A percentile compares a stretch with the other conserved stretches of the same genome.
Conservation (phyloP, 768 basidiomycete genomes). For the Psilocybe sp. region DNA sequence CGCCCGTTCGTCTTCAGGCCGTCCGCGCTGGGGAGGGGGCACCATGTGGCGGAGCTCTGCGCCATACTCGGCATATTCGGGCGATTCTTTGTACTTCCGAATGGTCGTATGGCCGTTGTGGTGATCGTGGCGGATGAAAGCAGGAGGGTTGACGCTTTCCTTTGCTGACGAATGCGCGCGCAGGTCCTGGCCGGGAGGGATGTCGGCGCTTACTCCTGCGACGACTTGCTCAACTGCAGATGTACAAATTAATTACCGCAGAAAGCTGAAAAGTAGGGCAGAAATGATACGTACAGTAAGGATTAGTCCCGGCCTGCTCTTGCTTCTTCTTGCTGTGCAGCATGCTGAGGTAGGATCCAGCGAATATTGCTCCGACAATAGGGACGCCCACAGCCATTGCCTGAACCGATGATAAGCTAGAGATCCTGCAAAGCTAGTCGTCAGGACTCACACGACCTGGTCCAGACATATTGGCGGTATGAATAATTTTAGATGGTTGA, state of each 20-base stretch:
- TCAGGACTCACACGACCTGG: not conserved
- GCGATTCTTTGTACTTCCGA: slow-evolving; percentile 19
- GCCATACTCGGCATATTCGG: slow-evolving; percentile 13
- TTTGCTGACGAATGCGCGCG: slow-evolving; percentile 6
- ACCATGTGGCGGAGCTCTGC: slow-evolving; percentile 17
- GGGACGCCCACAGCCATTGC: slow-evolving; percentile 27
- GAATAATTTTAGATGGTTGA: too few relatives aligned
- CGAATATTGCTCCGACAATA: slow-evolving; percentile 22
- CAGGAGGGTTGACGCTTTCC: slow-evolving; percentile 13
- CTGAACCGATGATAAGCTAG: slow-evolving; percentile 9
- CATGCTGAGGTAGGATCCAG: slow-evolving; percentile 28
- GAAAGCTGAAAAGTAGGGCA: not conserved
- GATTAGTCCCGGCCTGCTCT: slow-evolving; percentile 23
- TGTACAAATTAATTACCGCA: not conserved
- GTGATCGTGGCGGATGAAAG: slow-evolving; percentile 22
- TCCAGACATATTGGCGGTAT: not conserved
- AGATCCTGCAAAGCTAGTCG: too few relatives aligned
- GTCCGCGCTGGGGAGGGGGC: slow-evolving; percentile 29
- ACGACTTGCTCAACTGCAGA: slow-evolving; percentile 30
- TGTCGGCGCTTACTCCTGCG: slow-evolving; percentile 17
- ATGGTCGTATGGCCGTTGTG: slow-evolving; percentile 24
- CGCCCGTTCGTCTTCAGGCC: slow-evolving; percentile 18
- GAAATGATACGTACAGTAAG: slow-evolving; percentile 24
- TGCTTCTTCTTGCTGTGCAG: slow-evolving; percentile 23
- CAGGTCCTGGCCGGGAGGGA: slow-evolving; percentile 10